phyloP scores from a whole-genome alignment of 148 eudicot genomes.

The Cornus suecica region DNA sequence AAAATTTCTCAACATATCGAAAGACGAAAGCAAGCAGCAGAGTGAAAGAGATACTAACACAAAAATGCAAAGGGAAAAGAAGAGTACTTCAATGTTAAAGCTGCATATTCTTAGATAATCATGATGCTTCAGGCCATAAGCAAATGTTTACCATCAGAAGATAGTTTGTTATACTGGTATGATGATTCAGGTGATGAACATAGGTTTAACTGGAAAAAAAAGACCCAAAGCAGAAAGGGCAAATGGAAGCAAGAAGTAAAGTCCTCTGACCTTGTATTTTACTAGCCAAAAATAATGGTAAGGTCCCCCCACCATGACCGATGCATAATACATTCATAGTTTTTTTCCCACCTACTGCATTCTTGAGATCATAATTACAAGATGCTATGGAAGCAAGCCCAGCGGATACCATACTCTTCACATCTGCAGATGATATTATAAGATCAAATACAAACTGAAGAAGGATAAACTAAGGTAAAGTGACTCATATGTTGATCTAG shows the following conservation, averaged over 20 bases:
- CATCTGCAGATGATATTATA: constrained; percentile 45
- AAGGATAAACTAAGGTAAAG: background rate
- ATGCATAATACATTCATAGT: constrained; percentile 72
- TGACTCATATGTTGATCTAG: background rate
- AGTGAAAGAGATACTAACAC: background rate
- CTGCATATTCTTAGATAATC: background rate
- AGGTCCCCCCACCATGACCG: constrained; percentile 97
- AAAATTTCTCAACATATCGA: background rate
- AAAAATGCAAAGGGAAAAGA: background rate
- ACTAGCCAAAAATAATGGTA: constrained; percentile 79
- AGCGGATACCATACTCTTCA: constrained; percentile 84
- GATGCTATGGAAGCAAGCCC: constrained; percentile 68
- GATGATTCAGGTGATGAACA: background rate
- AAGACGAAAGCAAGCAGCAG: background rate
- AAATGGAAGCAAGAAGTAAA: background rate
- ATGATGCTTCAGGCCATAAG: background rate
- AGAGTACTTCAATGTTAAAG: background rate
- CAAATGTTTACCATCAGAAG: background rate
- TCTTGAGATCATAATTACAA: constrained; percentile 57
- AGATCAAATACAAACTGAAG: background rate
- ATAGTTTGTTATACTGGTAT: background rate
- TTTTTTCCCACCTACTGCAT: constrained; percentile 47
- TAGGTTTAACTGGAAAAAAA: background rate
- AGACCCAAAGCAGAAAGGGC: background rate
- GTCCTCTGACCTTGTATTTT: constrained; percentile 57